Evolutionary conservation across 2,329 filamentous ascomycete species (phyloP), one percentile per base, ranked within the genome.

Genomic region (Alternaria dauci): DNA sequence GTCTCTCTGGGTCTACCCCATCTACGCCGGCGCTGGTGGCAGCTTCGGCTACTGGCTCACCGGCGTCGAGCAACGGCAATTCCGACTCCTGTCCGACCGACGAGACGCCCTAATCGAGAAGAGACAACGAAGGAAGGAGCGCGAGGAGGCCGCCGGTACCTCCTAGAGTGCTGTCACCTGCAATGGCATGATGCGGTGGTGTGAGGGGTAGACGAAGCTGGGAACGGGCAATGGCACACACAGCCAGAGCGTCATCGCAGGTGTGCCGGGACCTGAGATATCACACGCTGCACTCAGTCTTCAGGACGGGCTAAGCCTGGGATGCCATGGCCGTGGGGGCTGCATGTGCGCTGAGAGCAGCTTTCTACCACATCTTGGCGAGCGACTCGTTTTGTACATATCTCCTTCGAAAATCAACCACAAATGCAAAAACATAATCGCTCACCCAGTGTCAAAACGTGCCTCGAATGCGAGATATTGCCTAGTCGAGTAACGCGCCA

Each of bases 31-130:
- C 71, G 88, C 93, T 66, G 94, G 94, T 72, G 94, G 90, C 71
- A 92, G 91, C 81, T 97, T 98, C 82, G 95, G 95, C 71, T 97
- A 97, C 86, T 99, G 94, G 93, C 84, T 99, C 71, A 89, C 94
- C 83, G 92, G 92, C 65, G 92, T 98, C 58, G 93, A 97, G 80
- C 84, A 92, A 75, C 86, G 89, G 78, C 94, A 98, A 82, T 86
- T 90, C 70, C 87, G 87, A 68, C 86, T 93, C 65, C 83, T 99
- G 61, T 83, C 85, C 68, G 91, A 94, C 76, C 89, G 94, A 76
- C 94, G 93, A 84, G 86, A 91, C 70, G 81, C 85, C 57, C 85
- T 99, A 68, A 83, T 98, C 59, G 94, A 96, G 84, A 98, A 98
- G 89, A 86, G 95, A 78, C 89, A 89, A 79, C 86, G 93, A 80